Conservation (phyloP, 306 rosid species). For the Chamaecrista fasciculata region DNA sequence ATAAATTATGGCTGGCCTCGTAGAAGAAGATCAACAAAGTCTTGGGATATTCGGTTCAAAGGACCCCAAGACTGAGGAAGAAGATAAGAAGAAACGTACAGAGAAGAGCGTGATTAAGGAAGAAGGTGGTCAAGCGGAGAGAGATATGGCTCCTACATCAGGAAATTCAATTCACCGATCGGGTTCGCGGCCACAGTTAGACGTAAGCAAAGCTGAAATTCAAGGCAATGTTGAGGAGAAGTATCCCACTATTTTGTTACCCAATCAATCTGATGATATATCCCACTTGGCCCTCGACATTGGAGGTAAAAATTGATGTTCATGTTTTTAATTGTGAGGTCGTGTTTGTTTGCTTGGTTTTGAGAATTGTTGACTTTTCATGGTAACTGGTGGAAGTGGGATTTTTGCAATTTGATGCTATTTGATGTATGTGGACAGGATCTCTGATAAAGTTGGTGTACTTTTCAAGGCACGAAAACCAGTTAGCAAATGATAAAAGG, state of each 20-base stretch:
- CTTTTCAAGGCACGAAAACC: conserved; percentile 88
- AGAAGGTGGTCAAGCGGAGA: conserved; percentile 45
- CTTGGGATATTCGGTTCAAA: conserved; percentile 45
- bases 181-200: conserved; percentile 85
- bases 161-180: conserved; percentile 85
- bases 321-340: neutral
- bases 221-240: conserved; percentile 79
- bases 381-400: neutral
- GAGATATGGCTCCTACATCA: conserved; percentile 56
- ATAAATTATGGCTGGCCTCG: conserved; percentile 66
- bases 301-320: conserved; percentile 60
- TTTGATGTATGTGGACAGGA: conserved; percentile 51
- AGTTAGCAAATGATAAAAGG: conserved; percentile 67
- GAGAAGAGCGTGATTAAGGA: conserved; percentile 23
- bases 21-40: conserved; percentile 34
- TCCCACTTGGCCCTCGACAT: conserved; percentile 90
- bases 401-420: conserved; percentile 19
- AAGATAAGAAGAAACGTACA: conserved; percentile 15
- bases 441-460: conserved; percentile 95
- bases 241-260: conserved; percentile 85
- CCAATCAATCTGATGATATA: conserved; percentile 93
- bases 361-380: neutral
- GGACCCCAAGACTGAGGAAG: conserved; percentile 17
- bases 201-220: conserved; percentile 94
- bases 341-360: neutral